phyloP scores from a whole-genome alignment of 2,329 filamentous ascomycete species.

The Alternaria sp. region DNA sequence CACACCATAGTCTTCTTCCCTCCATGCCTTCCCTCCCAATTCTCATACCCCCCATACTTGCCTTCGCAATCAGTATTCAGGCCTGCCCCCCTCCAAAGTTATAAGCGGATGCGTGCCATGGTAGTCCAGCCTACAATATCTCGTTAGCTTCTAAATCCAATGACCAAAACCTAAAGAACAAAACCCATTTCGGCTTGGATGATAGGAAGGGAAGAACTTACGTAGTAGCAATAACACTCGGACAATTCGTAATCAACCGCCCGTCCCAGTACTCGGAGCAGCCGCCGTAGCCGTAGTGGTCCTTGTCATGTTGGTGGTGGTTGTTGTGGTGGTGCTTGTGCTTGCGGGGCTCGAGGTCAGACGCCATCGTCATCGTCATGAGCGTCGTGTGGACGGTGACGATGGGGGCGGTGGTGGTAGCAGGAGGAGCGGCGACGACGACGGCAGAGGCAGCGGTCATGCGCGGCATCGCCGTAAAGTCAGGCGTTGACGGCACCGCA shows the following conservation, averaged over 20 bases:
- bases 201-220: too few species aligned
- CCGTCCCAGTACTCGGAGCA: neutral
- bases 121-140: neutral
- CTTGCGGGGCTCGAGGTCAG: neutral
- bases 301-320: neutral
- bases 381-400: neutral
- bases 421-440: too few species aligned
- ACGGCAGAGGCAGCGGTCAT: neutral
- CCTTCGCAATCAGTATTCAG: neutral
- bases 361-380: neutral
- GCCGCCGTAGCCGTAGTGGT: neutral
- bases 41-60: neutral
- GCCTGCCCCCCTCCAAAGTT: neutral
- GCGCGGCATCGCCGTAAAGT: neutral
- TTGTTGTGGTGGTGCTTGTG: neutral
- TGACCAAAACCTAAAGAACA: accelerated
- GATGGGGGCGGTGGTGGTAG: neutral
- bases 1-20: neutral
- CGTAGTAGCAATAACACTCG: neutral
- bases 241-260: neutral
- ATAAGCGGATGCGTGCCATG: neutral
- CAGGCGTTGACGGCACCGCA: too few species aligned
- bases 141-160: neutral
- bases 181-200: too few species aligned
- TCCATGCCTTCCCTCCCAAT: neutral